Evolutionary conservation across 345 rosid species (phyloP), one percentile per base, ranked within the genome.

Genomic region (Pugionium dolabratum): DNA sequence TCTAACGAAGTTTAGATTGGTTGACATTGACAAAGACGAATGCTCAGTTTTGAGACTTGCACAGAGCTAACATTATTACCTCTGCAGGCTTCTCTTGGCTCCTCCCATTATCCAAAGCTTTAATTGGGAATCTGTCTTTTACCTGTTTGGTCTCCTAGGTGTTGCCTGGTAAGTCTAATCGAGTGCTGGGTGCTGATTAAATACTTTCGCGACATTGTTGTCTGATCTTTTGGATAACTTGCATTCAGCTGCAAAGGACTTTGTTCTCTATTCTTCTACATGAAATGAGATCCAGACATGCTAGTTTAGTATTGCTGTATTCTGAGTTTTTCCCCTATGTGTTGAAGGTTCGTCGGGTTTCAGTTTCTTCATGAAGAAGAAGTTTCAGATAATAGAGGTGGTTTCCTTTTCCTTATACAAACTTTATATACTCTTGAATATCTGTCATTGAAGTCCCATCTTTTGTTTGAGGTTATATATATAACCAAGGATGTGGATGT

Each of bases 41-140:
- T 68, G 28, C 41, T 62, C 31, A 63, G 37, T 30, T 53, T 46
- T 31, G 44, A 37, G 64, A 54, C 46, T 43, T 58, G 35, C 50
- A 68, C 6, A 9, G 28, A 39, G 51, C 80, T 79, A 45, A 79
- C 48, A 3, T 54, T 46, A 10, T 39, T 65, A 66, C 78, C 31
- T 65, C 55, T 80, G 76, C 96, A 90, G 97, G 87, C 94, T 87
- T 81, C 91, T 93, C 65, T 76, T 93, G 75, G 96, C 98, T 68
- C 94, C 98, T 68, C 86, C 96, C 3, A 79, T 93, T 28, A 93
- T 93, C 77, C 85, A 93, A 61, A 85, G 63, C 64, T 77, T 81
- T 70, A 90, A 95, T 54, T 93, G 98, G 98, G 96, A 82, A 85
- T 86, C 91, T 42, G 90, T 92, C 47, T 92, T 92, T 80, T 89